Evolutionary conservation across 202 grass and related monocot species (phyloP).

Genomic region (Elaeis oleifera): DNA sequence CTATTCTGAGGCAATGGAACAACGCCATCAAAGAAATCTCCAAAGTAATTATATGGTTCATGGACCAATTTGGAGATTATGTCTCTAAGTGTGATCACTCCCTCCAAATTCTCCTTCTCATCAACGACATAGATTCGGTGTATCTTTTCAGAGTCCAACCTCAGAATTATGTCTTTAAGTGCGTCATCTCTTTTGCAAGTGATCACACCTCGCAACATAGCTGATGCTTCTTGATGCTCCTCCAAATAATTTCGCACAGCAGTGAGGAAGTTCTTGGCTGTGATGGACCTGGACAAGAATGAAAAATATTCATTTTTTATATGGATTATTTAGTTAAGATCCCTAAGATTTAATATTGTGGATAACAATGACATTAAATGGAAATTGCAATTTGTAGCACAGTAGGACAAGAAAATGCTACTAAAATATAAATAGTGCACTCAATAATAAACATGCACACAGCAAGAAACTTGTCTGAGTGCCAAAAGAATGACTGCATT

Average conservation of each 20-base stretch:
- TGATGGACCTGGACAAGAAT: conserved; percentile 39
- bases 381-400: too few species aligned
- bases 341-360: too few species aligned
- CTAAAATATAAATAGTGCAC: too few species aligned
- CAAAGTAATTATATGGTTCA: conserved; percentile 86
- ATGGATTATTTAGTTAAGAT: too few species aligned
- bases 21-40: conserved; percentile 93
- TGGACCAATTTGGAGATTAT: conserved; percentile 97
- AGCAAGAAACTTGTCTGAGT: too few species aligned
- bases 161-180: conserved; percentile 76
- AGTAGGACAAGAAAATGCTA: too few species aligned
- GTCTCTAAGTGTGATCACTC: conserved; percentile 85
- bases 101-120: conserved; percentile 45
- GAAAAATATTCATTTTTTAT: not conserved
- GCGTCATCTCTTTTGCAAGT: conserved; percentile 50
- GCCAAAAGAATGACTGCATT: too few species aligned
- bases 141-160: conserved; percentile 69
- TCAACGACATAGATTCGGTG: conserved; percentile 71
- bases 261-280: conserved; percentile 60
- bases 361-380: too few species aligned
- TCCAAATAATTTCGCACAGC: conserved; percentile 52
- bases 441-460: too few species aligned
- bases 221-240: conserved; percentile 56
- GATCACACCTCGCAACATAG: conserved; percentile 47
- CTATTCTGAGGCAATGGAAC: conserved; percentile 70